Base-by-base conservation (phyloP, 371 early-diverging fungal species). In the Basidiobolus heterosporus region DNA sequence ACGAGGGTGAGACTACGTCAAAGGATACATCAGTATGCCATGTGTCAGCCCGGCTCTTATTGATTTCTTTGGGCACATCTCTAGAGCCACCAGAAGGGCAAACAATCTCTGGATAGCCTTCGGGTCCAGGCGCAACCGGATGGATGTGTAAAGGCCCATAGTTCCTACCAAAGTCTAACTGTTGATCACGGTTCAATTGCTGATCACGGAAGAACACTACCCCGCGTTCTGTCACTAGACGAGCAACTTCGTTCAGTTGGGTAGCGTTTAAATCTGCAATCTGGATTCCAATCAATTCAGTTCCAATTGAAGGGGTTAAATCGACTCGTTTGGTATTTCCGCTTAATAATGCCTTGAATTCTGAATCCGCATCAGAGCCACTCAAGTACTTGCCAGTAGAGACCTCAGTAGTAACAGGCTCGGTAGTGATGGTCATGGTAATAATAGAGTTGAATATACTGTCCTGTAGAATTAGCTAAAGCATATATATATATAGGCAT, bases 241-340 rank as follows among this genome's bases (percentile, higher is more conserved):
- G 56, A 15, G 75, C 72, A 16, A 74, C 52, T 38, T 74, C 74
- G 16, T 67, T 64, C 36, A 64, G 51, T 43, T 73, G 74, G 44
- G 69, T 64, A 20, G 70, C 72, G 14, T 62, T 64, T 52, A 75
- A 53, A 43, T 71, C 45, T 13, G 59, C 48, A 23, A 74, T 56
- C 42, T 69, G 72, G 38, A 78, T 52, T n/a, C 77, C 72, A 36
- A 69, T 72, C 24, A 81, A 50, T 47, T 78, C 79, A n/a, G 82
- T 78, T 42, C 82, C 82, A 48, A 81, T 69, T 41, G 67, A 56
- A 37, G 74, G 78, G 0, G 75, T 63, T 20, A 76, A 53, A 30
- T 78, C 77, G 54, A 67, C 60, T 42, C 72, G 55, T 57, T 73
- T 73, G 49, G 67, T 66, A 40, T 73, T 78, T 39, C 58, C 62